Evolutionary conservation across 805 yeast genomes (phyloP).

Genomic region (Isabelozyma rhagii): DNA sequence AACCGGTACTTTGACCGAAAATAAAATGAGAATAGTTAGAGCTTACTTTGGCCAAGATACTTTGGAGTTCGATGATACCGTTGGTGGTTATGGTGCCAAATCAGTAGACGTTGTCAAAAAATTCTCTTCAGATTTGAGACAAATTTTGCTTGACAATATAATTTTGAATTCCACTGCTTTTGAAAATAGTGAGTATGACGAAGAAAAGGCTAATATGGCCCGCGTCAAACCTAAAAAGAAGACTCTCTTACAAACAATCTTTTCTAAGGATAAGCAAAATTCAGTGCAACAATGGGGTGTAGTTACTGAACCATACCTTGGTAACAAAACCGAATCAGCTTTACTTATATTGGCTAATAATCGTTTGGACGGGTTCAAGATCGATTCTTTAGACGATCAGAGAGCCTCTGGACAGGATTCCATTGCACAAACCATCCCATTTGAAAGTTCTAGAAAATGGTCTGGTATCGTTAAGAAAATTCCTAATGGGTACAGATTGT

Average conservation of each 20-base stretch:
- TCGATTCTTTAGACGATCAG: conserved; percentile 42
- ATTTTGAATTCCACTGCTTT: conserved; percentile 86
- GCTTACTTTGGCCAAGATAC: conserved; percentile 58
- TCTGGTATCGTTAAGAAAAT: conserved; percentile 70
- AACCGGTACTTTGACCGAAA: conserved; percentile 86
- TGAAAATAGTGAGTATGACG: conserved; percentile 54
- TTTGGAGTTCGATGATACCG: conserved; percentile 51
- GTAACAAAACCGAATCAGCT: conserved; percentile 95
- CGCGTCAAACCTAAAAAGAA: conserved; percentile 26
- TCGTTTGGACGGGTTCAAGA: conserved; percentile 45
- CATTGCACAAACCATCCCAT: conserved; percentile 75
- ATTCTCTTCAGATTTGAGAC: conserved; percentile 18
- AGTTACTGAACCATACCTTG: conserved; percentile 63
- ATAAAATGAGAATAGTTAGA: conserved; percentile 84
- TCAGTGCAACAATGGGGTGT: conserved; percentile 10
- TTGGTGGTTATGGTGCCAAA: conserved; percentile 12
- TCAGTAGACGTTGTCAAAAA: conserved; percentile 20
- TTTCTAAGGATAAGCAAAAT: conserved; percentile 9
- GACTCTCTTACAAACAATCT: conserved; percentile 25
- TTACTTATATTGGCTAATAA: conserved; percentile 64
- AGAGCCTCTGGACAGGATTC: conserved; percentile 20
- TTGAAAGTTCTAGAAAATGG: conserved; percentile 92
- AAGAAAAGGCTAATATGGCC: conserved; percentile 21
- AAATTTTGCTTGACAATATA: conserved; percentile 50
- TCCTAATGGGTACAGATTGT: conserved; percentile 54